Evolutionary conservation across 2,329 filamentous ascomycete genomes (phyloP), one percentile per base, ranked within the genome.

Genomic region (Colletotrichum sp.): DNA sequence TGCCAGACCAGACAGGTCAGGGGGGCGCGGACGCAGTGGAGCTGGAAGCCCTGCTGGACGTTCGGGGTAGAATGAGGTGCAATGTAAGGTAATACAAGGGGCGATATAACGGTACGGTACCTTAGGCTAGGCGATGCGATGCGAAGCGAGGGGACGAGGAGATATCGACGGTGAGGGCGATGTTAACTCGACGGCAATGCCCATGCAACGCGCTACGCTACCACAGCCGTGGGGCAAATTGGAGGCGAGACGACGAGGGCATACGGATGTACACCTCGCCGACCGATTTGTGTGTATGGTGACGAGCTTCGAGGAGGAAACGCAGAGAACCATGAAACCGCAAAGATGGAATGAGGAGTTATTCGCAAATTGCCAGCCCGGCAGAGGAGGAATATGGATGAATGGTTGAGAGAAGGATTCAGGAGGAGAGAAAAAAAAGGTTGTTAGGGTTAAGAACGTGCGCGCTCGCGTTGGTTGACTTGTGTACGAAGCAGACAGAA

Each of bases 81-180:
- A 75, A 75, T 75, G 73, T 66, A 66, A 74, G 66, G 71, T 74
- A 74, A 67, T 71, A 74, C 65, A 71, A 71, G 74, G 66, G 65
- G 71, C 61, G 52, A 61, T 76, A 74, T 74, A 71, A 65, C 67
- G 65, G 60, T 26, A 74, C 36, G 61, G 73, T 75, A 73, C 73
- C 73, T 73, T 65, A 55, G 65, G 43, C 71, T 68, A 66, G 63
- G 43, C 63, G 57, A 75, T 65, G 64, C 73, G 64, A 72, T 64
- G 39, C 72, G 68, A 70, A 48, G 59, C 67, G 36, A 67, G 28
- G 66, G 28, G 28, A 48, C 59, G 55, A 26, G 16, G 61, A 64
- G 34, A 64, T 64, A 64, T 64, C 61, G 61, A 64, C 30, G 34
- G 34, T 34, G 61, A 64, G 21, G 61, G 61, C 61, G 61, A 64